These are phyloP conservation scores for Barnettozyma salicaria DNA, from an alignment of 805 yeast species.

Conservation along the genomic window DNA sequence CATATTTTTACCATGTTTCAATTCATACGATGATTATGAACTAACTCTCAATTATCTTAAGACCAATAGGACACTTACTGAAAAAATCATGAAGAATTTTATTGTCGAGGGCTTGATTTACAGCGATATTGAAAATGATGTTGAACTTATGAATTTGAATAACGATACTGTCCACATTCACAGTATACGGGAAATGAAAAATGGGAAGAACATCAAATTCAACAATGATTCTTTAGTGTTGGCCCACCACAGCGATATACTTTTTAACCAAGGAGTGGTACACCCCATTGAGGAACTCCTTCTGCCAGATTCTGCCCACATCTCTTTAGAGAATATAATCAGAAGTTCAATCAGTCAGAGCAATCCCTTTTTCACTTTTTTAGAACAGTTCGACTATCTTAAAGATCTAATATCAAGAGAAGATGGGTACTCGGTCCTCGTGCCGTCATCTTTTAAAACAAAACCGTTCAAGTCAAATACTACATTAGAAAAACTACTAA, in stretches of 20 bases:
- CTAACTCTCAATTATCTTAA: constrained; percentile 55
- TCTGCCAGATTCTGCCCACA: constrained; percentile 50
- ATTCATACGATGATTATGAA: constrained; percentile 62
- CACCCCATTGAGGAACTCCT: constrained; percentile 57
- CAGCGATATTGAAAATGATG: constrained; percentile 44
- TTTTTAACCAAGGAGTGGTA: constrained; percentile 80
- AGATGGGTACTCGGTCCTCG: constrained; percentile 51
- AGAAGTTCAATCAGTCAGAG: constrained; percentile 41
- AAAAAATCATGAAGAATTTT: constrained; percentile 47
- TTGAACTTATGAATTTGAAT: constrained; percentile 28
- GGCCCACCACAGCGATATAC: constrained; percentile 48
- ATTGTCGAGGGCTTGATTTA: constrained; percentile 63
- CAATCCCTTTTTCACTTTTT: constrained; percentile 37
- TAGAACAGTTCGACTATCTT: constrained; percentile 40
- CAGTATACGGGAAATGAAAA: constrained; percentile 4
- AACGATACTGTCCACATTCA: constrained; percentile 22
- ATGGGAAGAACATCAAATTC: constrained; percentile 21
- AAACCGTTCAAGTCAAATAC: constrained; percentile 36
- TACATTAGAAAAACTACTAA: constrained; percentile 48
- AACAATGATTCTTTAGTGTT: constrained; percentile 20
- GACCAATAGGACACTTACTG: constrained; percentile 43
- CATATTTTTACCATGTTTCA: constrained; percentile 68
- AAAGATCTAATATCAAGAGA: constrained; percentile 35
- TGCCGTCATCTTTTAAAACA: constrained; percentile 58
- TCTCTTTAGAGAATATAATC: constrained; percentile 52